Evolutionary conservation across 495 filamentous ascomycete species (phyloP).

Genomic region (Podospora didyma): DNA sequence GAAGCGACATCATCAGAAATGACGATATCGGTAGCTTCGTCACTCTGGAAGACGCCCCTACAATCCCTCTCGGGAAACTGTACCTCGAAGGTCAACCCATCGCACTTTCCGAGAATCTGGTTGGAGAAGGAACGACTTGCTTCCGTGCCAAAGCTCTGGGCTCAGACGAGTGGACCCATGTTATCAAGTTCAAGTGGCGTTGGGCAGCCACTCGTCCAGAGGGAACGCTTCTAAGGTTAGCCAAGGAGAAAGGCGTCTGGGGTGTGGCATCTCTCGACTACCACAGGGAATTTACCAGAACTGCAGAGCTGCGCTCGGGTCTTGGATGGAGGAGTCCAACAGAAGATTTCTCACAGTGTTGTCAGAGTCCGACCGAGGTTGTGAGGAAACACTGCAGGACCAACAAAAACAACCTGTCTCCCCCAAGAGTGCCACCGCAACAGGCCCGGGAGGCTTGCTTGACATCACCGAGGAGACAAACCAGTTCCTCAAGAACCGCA

Average conservation of each 20-base stretch:
- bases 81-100: slow-evolving; percentile 24
- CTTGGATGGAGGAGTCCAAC: slow-evolving; percentile 20
- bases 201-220: slow-evolving; percentile 23
- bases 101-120: slow-evolving; percentile 16
- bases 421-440: no score
- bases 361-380: no score
- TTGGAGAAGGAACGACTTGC: slow-evolving; percentile 25
- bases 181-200: slow-evolving; percentile 28
- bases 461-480: slow-evolving; percentile 18
- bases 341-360: slow-evolving; percentile 16
- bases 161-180: slow-evolving; percentile 18
- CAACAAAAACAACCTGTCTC: no score
- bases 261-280: slow-evolving; percentile 23
- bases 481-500: slow-evolving; percentile 22
- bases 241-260: slow-evolving; percentile 19
- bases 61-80: slow-evolving; percentile 19
- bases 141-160: slow-evolving; percentile 18
- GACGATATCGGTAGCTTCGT: slow-evolving; percentile 19
- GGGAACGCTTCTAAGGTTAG: slow-evolving; percentile 23
- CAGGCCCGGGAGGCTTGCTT: no score
- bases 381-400: not conserved
- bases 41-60: slow-evolving; percentile 7
- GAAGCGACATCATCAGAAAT: slow-evolving; percentile 15
- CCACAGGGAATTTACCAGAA: slow-evolving; percentile 24
- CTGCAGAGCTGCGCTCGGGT: slow-evolving; percentile 23